Evolutionary conservation across 495 filamentous ascomycete species (phyloP).

Genomic region (Aspergillus taichungensis): DNA sequence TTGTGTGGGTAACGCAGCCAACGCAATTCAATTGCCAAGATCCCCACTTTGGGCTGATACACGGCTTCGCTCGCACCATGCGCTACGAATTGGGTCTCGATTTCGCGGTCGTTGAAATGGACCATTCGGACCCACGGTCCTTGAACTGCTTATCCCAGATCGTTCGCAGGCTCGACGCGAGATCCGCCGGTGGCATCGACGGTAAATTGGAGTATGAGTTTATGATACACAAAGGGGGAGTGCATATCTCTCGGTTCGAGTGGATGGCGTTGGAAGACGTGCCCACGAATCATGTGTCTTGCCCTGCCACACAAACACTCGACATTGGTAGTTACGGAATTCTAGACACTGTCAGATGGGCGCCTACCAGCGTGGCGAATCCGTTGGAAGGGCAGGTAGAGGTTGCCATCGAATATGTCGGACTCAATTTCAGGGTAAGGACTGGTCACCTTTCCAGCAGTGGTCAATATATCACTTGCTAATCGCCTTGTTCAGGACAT

Average conservation of each 20-base stretch:
- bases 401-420: slow-evolving; percentile 21
- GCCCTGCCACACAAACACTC: too few relatives aligned
- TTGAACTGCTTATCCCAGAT: too few relatives aligned
- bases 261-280: slow-evolving; percentile 10
- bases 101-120: too few relatives aligned
- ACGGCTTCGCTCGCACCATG: too few relatives aligned
- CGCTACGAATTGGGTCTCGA: too few relatives aligned
- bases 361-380: background rate
- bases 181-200: too few relatives aligned
- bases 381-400: slow-evolving; percentile 15
- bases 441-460: background rate
- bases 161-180: too few relatives aligned
- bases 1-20: too few relatives aligned
- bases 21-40: too few relatives aligned
- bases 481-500: slow-evolving; percentile 14
- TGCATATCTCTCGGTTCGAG: slow-evolving; percentile 18
- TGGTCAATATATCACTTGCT: background rate
- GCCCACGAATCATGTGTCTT: too few relatives aligned
- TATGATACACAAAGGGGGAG: slow-evolving; percentile 12
- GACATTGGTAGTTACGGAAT: slow-evolving; percentile 9
- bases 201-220: slow-evolving; percentile 23
- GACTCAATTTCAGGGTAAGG: slow-evolving; percentile 25
- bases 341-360: slow-evolving; percentile 18
- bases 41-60: too few relatives aligned
- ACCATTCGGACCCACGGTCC: too few relatives aligned